A percentile compares a stretch with the other conserved stretches of the same genome.
Conservation (phyloP, 257 asterid genomes). For the Plantago elongata region DNA sequence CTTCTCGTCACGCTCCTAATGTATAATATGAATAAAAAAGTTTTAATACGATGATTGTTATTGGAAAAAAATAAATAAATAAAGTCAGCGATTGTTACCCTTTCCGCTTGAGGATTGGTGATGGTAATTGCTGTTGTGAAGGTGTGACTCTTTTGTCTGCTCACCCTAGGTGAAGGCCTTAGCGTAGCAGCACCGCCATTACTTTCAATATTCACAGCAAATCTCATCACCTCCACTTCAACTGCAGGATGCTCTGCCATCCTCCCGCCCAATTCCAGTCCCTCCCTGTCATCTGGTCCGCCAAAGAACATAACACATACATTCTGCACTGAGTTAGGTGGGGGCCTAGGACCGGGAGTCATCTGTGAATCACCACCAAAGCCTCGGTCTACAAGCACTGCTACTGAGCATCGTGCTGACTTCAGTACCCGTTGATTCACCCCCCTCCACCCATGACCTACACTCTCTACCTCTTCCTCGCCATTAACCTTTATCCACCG, state of each 20-base stretch:
- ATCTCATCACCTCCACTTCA: constrained; percentile 35
- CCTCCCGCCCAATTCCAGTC: constrained; percentile 37
- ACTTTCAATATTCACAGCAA: constrained; percentile 7
- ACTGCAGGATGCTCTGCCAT: constrained; percentile 53
- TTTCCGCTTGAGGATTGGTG: constrained; percentile 13
- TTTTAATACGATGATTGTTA: neutral
- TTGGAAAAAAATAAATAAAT: too few relatives aligned
- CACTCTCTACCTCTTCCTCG: constrained; percentile 24
- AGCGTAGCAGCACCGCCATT: constrained; percentile 3
- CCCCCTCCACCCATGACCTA: constrained; percentile 32
- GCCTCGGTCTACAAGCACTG: constrained; percentile 42
- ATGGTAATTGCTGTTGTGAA: constrained; percentile 10
- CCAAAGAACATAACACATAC: constrained; percentile 47
- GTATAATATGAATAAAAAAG: neutral
- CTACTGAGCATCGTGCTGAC: constrained; percentile 38
- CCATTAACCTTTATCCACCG: constrained; percentile 26
- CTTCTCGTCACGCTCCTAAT: constrained; percentile 33
- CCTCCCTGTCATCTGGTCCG: constrained; percentile 49
- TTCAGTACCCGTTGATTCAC: constrained; percentile 32
- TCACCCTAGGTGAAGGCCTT: constrained; percentile 1
- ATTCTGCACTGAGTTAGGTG: constrained; percentile 21
- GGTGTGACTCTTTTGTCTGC: constrained; percentile 11
- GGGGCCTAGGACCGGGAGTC: constrained; percentile 1
- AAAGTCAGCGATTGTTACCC: constrained; percentile 14
- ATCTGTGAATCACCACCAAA: constrained; percentile 15